Conservation (phyloP, 2,329 filamentous ascomycete genomes). For the Fusarium subglutinans region DNA sequence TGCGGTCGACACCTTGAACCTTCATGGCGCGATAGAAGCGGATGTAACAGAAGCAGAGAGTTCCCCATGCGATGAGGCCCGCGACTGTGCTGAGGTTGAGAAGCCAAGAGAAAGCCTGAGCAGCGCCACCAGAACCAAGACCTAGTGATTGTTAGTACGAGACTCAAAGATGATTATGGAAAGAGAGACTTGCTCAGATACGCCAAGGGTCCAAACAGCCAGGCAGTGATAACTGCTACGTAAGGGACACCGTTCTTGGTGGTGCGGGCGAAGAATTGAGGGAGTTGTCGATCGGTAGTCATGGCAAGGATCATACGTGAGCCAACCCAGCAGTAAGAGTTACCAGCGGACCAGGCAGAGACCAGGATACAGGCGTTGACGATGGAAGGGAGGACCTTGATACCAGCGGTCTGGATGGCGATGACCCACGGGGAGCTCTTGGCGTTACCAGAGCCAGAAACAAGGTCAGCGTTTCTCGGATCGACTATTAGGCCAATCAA, state of each 20-base stretch:
- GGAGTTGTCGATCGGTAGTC: conserved; percentile 72
- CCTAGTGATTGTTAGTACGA: not conserved
- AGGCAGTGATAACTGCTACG: conserved; percentile 62
- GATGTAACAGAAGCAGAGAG: conserved; percentile 66
- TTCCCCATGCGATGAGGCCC: conserved; percentile 68
- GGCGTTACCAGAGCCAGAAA: conserved; percentile 49
- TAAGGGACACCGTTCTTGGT: conserved; percentile 70
- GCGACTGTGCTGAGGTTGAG: conserved; percentile 74
- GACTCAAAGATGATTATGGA: rapidly evolving
- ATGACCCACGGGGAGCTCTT: conserved; percentile 72
- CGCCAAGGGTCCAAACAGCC: conserved; percentile 70
- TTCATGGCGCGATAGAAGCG: conserved; percentile 60
- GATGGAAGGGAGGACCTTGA: conserved; percentile 69
- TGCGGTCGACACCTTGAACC: conserved; percentile 64
- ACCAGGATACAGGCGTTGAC: conserved; percentile 75
- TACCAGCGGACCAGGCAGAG: conserved; percentile 70
- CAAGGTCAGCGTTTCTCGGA: conserved; percentile 69
- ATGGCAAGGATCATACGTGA: conserved; percentile 77
- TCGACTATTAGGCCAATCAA: conserved; percentile 68
- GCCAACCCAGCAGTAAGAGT: conserved; percentile 62
- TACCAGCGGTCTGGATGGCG: conserved; percentile 73
- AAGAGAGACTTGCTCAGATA: conserved; percentile 69
- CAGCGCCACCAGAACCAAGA: conserved; percentile 56
- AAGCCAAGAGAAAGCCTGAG: conserved; percentile 76
- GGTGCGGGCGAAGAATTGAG: conserved; percentile 66